phyloP scores from a whole-genome alignment of 2,329 filamentous ascomycete species.

The Pseudogymnoascus pannorum region DNA sequence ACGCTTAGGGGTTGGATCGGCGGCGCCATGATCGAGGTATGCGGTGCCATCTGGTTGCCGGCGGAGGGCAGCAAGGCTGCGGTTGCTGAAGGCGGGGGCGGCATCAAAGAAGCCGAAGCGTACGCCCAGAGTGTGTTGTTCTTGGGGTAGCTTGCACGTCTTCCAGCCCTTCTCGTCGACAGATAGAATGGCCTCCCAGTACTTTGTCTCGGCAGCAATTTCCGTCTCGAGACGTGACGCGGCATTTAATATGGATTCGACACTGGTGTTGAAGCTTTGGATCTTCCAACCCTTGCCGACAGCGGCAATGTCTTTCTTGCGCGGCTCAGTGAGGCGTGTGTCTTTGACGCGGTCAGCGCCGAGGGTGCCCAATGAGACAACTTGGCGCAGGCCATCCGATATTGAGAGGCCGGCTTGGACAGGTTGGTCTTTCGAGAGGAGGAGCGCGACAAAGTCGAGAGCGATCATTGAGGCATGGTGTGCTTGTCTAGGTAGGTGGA shows the following conservation, averaged over 20 bases:
- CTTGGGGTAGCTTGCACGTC: slow-evolving; percentile 67
- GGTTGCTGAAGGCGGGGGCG: slow-evolving; percentile 52
- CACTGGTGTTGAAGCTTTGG: slow-evolving; percentile 66
- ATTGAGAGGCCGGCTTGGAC: slow-evolving; percentile 62
- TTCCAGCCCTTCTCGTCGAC: slow-evolving; percentile 84
- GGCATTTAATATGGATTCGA: slow-evolving; percentile 65
- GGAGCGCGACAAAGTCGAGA: slow-evolving; percentile 75
- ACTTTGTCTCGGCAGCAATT: slow-evolving; percentile 71
- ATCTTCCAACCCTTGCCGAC: slow-evolving; percentile 67
- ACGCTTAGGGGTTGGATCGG: slow-evolving; percentile 44
- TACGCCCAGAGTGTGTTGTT: slow-evolving; percentile 70
- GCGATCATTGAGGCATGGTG: slow-evolving; percentile 59
- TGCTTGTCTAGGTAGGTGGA: slow-evolving; percentile 30
- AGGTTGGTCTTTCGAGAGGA: slow-evolving; percentile 75
- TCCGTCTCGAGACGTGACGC: slow-evolving; percentile 68
- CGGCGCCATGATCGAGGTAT: slow-evolving; percentile 55
- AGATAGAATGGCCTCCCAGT: slow-evolving; percentile 80
- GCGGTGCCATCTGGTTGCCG: slow-evolving; percentile 69
- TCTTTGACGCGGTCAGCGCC: slow-evolving; percentile 59
- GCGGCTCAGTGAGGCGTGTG: slow-evolving; percentile 49
- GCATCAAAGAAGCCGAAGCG: slow-evolving; percentile 82
- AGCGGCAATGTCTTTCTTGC: slow-evolving; percentile 48
- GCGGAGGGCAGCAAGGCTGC: slow-evolving; percentile 73
- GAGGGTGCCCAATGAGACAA: slow-evolving; percentile 67
- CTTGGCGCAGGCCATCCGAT: slow-evolving; percentile 60